Evolutionary conservation across 2,329 filamentous ascomycete species (phyloP), one percentile per base, ranked within the genome.

Genomic region (Fusarium newnesense): DNA sequence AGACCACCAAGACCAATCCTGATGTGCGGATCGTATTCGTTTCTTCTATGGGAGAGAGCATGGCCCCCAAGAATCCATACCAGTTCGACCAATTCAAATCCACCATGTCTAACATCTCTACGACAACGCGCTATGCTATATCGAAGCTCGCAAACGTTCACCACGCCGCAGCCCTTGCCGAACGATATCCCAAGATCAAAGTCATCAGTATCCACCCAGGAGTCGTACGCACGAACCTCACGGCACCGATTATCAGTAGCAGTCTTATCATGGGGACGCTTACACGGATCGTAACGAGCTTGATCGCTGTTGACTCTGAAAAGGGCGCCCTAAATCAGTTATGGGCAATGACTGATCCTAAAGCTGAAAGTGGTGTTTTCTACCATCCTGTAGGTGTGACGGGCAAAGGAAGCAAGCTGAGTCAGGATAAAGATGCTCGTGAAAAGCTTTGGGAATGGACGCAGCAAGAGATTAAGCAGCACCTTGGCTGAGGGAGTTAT

Each of bases 391-490:
- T 67, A 19, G 64, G 64, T 6, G 50, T 67, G 4, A 16, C 8
- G 18, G 64, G 61, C 9, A 67, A 67, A 16, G 64, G 61, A 9
- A 67, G 61, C 5, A 67, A 67, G 8, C 2, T 66, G 7, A 50
- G 37, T 6, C 32, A 24, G 9, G 32, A 67, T 8, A 60, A 40
- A 6, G 42, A 60, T 3, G 26, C 32, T 4, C 26, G 61, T 4
- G 64, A 67, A 8, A 60, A 32, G 24, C 62, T 67, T 15, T 67
- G 64, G 64, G 64, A 67, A 1, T 67, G 61, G 61, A 66, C 64
- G 1, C 42, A 65, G 13, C 30, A 65, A 4, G 63, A 66, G 21
- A 66, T 66, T 11, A 36, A 37, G 11, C 47, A 66, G 26, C 63
- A 66, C 2, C 13, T 66, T 2, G 19, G 40, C 0, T 66, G 9